phyloP scores from a whole-genome alignment of 352 stramenopile species.

The Proteromonas lacertae region DNA sequence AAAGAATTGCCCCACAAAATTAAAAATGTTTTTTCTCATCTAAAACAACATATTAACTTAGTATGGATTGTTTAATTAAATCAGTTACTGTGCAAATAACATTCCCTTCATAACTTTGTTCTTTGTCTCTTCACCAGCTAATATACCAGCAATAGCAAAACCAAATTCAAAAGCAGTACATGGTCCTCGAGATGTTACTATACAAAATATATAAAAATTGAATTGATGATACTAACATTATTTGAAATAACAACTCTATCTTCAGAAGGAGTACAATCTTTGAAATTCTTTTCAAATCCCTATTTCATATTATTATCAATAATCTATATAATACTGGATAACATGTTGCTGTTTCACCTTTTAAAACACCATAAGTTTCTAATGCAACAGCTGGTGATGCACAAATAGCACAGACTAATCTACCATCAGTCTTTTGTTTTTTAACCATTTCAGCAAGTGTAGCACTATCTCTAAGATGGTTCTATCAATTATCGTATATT shows the following conservation, averaged over 20 bases:
- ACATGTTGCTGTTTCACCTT: slow-evolving; percentile 13
- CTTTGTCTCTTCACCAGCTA: slow-evolving; percentile 8
- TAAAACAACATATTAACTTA: too few species aligned
- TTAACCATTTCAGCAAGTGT: slow-evolving; percentile 11
- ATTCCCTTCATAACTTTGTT: slow-evolving; percentile 6
- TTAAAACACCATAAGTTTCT: slow-evolving; percentile 12
- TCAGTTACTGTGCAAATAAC: too few species aligned
- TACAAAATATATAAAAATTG: too few species aligned
- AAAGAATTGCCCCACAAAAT: too few species aligned
- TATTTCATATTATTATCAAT: too few species aligned
- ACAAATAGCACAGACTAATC: slow-evolving; percentile 17
- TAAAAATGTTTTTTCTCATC: too few species aligned
- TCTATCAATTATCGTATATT: too few species aligned
- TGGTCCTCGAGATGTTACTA: slow-evolving; percentile 12
- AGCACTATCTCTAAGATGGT: slow-evolving; percentile 10
- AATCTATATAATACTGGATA: slow-evolving; percentile 8
- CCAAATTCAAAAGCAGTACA: slow-evolving; percentile 13
- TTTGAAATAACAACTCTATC: too few species aligned
- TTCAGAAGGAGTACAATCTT: too few species aligned
- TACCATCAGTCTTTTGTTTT: slow-evolving; percentile 7
- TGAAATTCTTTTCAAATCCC: not conserved
- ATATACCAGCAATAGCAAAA: slow-evolving; percentile 8
- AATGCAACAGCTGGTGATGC: slow-evolving; percentile 19
- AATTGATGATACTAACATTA: too few species aligned
- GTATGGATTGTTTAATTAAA: too few species aligned